phyloP scores from a whole-genome alignment of 768 basidiomycete species.

The Rhodotorula sphaerocarpa region DNA sequence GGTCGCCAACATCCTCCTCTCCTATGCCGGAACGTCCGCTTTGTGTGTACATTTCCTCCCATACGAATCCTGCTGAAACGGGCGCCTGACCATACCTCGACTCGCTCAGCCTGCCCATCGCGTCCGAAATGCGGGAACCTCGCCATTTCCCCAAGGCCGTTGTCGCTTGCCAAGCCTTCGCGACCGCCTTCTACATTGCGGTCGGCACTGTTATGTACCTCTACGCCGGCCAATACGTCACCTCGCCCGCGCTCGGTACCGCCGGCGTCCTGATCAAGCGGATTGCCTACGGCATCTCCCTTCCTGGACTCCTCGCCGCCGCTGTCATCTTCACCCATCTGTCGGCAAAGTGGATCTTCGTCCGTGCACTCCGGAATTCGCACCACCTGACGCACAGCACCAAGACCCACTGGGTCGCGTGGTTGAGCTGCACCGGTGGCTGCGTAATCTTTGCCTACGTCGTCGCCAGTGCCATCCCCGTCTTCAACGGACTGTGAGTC shows the following conservation, averaged over 20 bases:
- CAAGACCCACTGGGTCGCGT: conserved; percentile 32
- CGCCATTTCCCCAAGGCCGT: conserved; percentile 41
- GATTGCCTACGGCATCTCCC: conserved; percentile 36
- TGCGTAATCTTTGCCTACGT: conserved; percentile 34
- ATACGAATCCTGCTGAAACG: not conserved
- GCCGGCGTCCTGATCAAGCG: conserved; percentile 39
- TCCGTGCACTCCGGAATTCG: conserved; percentile 33
- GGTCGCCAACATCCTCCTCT: conserved; percentile 41
- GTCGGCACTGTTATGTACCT: conserved; percentile 36
- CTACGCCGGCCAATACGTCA: conserved; percentile 38
- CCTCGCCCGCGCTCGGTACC: conserved; percentile 40
- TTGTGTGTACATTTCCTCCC: conserved; percentile 6
- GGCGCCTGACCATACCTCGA: not conserved
- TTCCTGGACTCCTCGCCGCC: conserved; percentile 35
- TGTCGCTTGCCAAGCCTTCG: conserved; percentile 32
- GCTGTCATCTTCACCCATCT: conserved; percentile 10
- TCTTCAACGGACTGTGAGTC: conserved; percentile 11
- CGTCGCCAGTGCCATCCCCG: conserved; percentile 26
- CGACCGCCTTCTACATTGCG: conserved; percentile 34
- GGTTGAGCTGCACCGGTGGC: conserved; percentile 20
- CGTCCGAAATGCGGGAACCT: conserved; percentile 43
- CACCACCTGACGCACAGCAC: conserved; percentile 32
- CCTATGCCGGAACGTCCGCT: conserved; percentile 18
- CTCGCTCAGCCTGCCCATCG: conserved; percentile 32
- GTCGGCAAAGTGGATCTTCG: conserved; percentile 37